phyloP scores from a whole-genome alignment of 306 rosid genomes.

The Cucumis hystrix region DNA sequence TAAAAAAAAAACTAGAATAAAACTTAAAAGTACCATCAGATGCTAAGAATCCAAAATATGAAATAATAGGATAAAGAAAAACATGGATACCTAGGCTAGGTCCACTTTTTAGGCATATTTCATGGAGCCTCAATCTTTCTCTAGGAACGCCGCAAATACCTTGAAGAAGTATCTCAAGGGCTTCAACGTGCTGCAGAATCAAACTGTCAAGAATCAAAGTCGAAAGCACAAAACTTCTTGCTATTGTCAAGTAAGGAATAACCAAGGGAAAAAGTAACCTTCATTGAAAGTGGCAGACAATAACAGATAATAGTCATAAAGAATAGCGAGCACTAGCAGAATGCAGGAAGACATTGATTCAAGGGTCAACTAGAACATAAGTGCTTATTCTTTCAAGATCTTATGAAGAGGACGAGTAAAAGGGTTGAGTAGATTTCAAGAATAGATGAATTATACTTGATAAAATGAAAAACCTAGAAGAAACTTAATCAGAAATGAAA shows the following conservation, averaged over 20 bases:
- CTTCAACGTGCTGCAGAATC: constrained; percentile 81
- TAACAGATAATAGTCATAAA: not conserved
- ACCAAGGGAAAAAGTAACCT: not conserved
- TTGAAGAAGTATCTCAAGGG: constrained; percentile 92
- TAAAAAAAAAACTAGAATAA: not conserved
- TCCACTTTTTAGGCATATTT: constrained; percentile 75
- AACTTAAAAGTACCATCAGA: not conserved
- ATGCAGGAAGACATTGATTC: too few relatives aligned
- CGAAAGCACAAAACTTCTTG: not conserved
- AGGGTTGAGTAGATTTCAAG: not conserved
- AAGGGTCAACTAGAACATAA: not conserved
- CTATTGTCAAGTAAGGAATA: not conserved
- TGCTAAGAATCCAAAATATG: not conserved
- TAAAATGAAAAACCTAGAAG: not conserved
- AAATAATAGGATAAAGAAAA: not conserved
- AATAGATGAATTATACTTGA: not conserved
- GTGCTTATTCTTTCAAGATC: not conserved
- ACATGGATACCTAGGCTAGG: constrained; percentile 51
- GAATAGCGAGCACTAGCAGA: too few relatives aligned
- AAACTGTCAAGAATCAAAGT: not conserved
- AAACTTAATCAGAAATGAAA: not conserved
- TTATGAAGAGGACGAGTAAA: not conserved
- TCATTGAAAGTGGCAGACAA: not conserved
- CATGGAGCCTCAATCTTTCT: constrained; percentile 75
- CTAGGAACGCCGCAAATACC: constrained; percentile 86